These are phyloP conservation scores for Rubia tinctorum DNA, from an alignment of 305 asterid species.

Conservation along the genomic window DNA sequence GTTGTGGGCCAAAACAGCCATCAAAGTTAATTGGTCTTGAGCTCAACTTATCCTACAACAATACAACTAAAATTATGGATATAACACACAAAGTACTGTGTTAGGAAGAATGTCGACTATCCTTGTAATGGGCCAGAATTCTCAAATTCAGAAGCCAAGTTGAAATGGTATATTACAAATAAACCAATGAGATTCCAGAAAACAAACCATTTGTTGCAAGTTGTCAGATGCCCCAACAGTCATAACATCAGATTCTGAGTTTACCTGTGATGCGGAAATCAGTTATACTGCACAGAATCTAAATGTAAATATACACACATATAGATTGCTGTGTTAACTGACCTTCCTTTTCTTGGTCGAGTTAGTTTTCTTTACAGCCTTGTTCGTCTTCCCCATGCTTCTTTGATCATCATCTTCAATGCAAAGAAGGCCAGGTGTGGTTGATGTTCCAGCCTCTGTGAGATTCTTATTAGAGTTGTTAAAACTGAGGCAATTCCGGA, in stretches of 20 bases:
- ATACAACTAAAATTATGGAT: neutral
- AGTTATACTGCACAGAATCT: neutral
- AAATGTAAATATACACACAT: neutral
- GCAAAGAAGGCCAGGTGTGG: constrained; percentile 73
- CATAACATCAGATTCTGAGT: constrained; percentile 67
- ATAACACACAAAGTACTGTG: neutral
- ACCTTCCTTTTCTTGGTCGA: constrained; percentile 90
- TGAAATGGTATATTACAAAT: neutral
- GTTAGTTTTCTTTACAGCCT: constrained; percentile 58
- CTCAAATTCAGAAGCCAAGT: neutral
- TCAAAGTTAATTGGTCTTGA: constrained; percentile 80
- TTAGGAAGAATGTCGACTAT: neutral
- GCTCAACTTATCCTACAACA: constrained; percentile 68
- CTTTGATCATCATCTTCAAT: constrained; percentile 82
- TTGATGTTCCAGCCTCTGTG: constrained; percentile 70
- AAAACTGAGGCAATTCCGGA: constrained; percentile 64
- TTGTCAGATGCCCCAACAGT: constrained; percentile 64
- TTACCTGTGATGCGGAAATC: constrained; percentile 49
- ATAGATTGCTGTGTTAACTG: constrained; percentile 15
- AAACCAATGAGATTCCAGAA: neutral
- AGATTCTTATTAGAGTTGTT: constrained; percentile 73
- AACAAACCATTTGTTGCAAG: constrained; percentile 85
- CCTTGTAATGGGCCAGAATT: neutral
- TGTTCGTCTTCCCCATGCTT: constrained; percentile 71
- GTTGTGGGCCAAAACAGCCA: constrained; percentile 78